Evolutionary conservation across 2,329 filamentous ascomycete species (phyloP), one percentile per base, ranked within the genome.

Genomic region (Clarireedia monteithiana): DNA sequence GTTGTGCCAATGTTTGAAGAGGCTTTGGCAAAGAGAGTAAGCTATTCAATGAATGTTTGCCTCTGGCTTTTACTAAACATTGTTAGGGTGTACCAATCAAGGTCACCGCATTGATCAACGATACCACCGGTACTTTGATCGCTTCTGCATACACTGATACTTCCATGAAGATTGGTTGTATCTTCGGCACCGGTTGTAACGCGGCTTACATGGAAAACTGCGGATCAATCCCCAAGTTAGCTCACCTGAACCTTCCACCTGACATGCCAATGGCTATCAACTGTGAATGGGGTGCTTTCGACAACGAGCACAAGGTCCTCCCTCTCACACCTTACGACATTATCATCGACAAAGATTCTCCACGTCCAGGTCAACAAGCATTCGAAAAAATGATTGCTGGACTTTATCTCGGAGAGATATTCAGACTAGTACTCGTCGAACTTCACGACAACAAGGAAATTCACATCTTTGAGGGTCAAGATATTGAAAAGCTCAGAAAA

Each of bases 331-430:
- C 82, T 57, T 96, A 94, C 72, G 92, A 97, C 70, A 77, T 88
- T 59, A 83, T 86, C 63, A 89, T 97, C 67, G 92, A 97, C 76
- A 85, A 89, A 64, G 87, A 94, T 66, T 96, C 91, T 20, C 92
- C 92, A 38, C 87, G 91, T 26, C 92, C 92, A 3, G 91, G 91
- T 50, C 91, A 96, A 74, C 92, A 97, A 74, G 85, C 89, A 1
- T 96, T 96, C 64, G 92, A 97, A 76, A 96, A 97, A 77, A 96
- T 96, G 89, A 91, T 95, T 69, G 91, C 92, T 2, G 92, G 92
- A 61, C 79, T 96, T 49, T 97, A 96, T 71, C 82, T 96, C 2
- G 92, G 92, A 62, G 92, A 97, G 73, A 88, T 97, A 67, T 95
- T 96, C 81, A 89, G 92, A 57, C 80, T 96, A 49, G 84, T 92